A percentile compares a stretch with the other conserved stretches of the same genome.
phyloP scores from a whole-genome alignment of 2,329 filamentous ascomycete genomes.

The Botrytis cinerea region DNA sequence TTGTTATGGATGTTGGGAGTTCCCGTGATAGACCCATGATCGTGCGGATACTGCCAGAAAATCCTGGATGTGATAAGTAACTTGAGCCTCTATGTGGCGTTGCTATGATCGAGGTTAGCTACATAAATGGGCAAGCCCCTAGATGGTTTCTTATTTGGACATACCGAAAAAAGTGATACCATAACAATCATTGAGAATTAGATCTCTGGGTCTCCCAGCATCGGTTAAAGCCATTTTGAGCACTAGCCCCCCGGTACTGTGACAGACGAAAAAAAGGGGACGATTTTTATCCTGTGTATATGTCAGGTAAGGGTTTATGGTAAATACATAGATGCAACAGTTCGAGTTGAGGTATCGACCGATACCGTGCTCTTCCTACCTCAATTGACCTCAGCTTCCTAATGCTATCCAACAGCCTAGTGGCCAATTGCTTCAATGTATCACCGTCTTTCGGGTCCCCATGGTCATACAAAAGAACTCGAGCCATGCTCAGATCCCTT shows the following conservation, averaged over 20 bases:
- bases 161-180: background rate
- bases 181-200: background rate
- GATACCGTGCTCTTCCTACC: background rate
- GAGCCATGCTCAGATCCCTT: background rate
- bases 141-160: too few relatives aligned
- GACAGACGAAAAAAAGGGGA: background rate
- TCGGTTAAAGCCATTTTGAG: background rate
- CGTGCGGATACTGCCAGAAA: background rate
- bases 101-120: background rate
- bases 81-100: background rate
- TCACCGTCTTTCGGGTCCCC: background rate
- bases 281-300: background rate
- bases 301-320: background rate
- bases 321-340: background rate
- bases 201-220: background rate
- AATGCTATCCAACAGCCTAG: background rate
- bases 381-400: background rate
- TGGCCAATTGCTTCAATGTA: background rate
- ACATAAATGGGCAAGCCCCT: background rate
- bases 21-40: background rate
- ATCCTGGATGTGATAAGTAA: background rate
- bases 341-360: background rate
- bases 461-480: slow-evolving; percentile 7
- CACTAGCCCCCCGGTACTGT: background rate
- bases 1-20: background rate